A percentile compares a stretch with the other conserved stretches of the same genome.
Evolutionary conservation across 2,329 filamentous ascomycete genomes (phyloP).

Genomic region (Scedosporium minutisporum): DNA sequence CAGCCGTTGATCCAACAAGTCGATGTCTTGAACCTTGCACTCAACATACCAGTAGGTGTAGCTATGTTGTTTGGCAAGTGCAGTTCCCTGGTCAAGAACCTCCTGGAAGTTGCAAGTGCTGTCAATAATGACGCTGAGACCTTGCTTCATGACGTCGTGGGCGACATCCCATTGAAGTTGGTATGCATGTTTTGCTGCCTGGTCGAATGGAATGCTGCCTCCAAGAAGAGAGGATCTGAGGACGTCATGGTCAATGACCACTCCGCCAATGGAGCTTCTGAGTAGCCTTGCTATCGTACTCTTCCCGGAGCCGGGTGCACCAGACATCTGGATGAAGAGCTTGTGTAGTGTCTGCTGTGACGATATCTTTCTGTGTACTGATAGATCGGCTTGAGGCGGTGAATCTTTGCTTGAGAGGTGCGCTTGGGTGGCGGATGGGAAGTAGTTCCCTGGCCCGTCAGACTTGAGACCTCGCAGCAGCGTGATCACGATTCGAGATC

Average conservation of each 20-base stretch:
- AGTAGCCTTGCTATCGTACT: constrained; percentile 24
- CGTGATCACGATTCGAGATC: no score
- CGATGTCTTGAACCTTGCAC: constrained; percentile 19
- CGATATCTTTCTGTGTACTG: no score
- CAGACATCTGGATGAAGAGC: constrained; percentile 22
- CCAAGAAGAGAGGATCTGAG: constrained; percentile 23
- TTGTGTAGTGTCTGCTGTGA: no score
- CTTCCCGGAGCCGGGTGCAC: constrained; percentile 28
- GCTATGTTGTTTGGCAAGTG: constrained; percentile 15
- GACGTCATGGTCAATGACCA: constrained; percentile 27
- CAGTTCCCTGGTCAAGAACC: constrained; percentile 18
- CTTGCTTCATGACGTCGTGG: constrained; percentile 23
- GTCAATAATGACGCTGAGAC: constrained; percentile 24
- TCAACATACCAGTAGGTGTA: constrained; percentile 23
- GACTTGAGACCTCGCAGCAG: no score
- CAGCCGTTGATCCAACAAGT: constrained; percentile 20
- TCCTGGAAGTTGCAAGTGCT: constrained; percentile 25
- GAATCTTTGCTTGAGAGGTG: no score
- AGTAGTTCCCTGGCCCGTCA: no score
- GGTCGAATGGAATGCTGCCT: constrained; percentile 17
- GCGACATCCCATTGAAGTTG: constrained; percentile 25
- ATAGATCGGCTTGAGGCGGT: no score
- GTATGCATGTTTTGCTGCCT: constrained; percentile 22
- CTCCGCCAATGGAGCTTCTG: constrained; percentile 14
- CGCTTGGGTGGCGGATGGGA: no score